Conservation (phyloP, 1,139 yeast genomes). For the Suhomyces choctaworum region DNA sequence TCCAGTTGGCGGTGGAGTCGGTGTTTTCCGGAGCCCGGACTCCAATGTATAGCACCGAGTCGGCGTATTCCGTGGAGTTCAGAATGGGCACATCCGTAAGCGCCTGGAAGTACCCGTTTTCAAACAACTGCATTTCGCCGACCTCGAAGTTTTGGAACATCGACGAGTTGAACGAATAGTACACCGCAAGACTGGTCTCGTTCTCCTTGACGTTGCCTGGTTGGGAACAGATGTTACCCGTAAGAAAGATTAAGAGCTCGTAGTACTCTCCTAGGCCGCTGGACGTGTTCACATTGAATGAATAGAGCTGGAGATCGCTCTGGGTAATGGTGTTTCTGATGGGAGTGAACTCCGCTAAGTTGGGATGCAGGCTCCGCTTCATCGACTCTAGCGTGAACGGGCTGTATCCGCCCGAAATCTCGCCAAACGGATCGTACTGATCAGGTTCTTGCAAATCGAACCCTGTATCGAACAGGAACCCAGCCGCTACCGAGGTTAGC, state of each 20-base stretch:
- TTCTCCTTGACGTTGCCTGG: constrained; percentile 35
- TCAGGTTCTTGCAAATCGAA: constrained; percentile 6
- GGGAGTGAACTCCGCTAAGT: constrained; percentile 48
- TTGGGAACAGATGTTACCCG: constrained; percentile 58
- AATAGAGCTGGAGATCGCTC: constrained; percentile 43
- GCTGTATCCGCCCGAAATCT: background rate
- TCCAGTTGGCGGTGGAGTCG: constrained; percentile 46
- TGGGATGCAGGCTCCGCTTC: constrained; percentile 20
- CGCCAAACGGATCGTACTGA: constrained; percentile 1
- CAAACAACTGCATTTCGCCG: constrained; percentile 34
- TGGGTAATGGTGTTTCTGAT: constrained; percentile 39
- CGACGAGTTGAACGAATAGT: constrained; percentile 50
- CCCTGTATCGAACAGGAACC: constrained; percentile 8
- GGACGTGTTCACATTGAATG: constrained; percentile 47
- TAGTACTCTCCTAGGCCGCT: constrained; percentile 50
- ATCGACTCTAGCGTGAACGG: background rate
- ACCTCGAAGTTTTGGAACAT: constrained; percentile 33
- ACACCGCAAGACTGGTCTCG: constrained; percentile 47
- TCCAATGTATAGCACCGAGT: constrained; percentile 45
- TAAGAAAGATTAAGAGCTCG: constrained; percentile 55
- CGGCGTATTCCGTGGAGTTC: constrained; percentile 14
- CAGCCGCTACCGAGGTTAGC: constrained; percentile 1
- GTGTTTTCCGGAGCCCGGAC: constrained; percentile 48
- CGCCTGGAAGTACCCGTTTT: constrained; percentile 57
- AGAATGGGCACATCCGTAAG: constrained; percentile 44